A percentile compares a stretch with the other conserved stretches of the same genome.
Conservation (phyloP, 176 grass and related monocot genomes). For the Musa acuminata region DNA sequence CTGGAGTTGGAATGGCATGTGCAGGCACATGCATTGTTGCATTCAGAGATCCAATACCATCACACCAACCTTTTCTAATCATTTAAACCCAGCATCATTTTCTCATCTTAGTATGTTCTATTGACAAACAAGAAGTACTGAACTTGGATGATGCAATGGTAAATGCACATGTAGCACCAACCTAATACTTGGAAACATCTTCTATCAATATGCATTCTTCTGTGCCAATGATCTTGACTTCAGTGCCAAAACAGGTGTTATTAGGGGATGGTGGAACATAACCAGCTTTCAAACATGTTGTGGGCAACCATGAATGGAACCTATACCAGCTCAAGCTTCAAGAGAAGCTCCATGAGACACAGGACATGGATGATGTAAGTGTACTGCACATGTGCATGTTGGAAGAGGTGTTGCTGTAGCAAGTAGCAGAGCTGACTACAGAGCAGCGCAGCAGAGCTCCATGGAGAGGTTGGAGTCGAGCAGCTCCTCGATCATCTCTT, state of each 20-base stretch:
- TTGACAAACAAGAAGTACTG: background rate
- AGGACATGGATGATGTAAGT: background rate
- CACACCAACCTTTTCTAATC: background rate
- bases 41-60: conserved; percentile 17
- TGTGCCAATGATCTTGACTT: too few relatives aligned
- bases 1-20: conserved; percentile 29
- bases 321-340: too few relatives aligned
- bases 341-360: background rate
- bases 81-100: too few relatives aligned
- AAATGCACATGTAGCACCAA: too few relatives aligned
- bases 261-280: too few relatives aligned
- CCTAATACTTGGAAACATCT: too few relatives aligned
- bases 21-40: conserved; percentile 52
- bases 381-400: background rate
- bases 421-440: background rate
- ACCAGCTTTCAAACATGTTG: too few relatives aligned
- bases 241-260: too few relatives aligned
- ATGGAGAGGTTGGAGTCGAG: conserved; percentile 87
- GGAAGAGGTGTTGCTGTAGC: background rate
- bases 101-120: background rate
- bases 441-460: conserved; percentile 55
- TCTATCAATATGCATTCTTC: too few relatives aligned
- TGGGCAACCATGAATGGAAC: too few relatives aligned
- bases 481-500: conserved; percentile 98
- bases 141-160: too few relatives aligned